Conservation (phyloP, 2,329 filamentous ascomycete species). For the Ustulina deusta region DNA sequence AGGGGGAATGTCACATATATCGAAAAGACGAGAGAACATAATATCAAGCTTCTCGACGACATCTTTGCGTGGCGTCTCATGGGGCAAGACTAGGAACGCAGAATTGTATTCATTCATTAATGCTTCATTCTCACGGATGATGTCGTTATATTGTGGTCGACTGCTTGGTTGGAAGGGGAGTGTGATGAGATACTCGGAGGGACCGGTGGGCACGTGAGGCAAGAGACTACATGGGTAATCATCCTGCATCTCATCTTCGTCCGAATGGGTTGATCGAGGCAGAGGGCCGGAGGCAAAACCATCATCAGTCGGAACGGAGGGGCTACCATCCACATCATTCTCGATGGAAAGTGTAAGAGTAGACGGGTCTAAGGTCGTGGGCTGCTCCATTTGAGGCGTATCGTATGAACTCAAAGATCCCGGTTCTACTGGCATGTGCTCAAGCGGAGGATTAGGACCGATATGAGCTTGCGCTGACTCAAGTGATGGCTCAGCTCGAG, state of each 20-base stretch:
- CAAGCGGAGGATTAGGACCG: slow-evolving; percentile 3
- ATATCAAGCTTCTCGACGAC: slow-evolving; percentile 62
- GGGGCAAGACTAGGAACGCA: slow-evolving; percentile 57
- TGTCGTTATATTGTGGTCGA: slow-evolving; percentile 64
- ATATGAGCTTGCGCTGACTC: slow-evolving; percentile 9
- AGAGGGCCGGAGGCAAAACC: slow-evolving; percentile 33
- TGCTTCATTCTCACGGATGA: slow-evolving; percentile 58
- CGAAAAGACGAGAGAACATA: slow-evolving; percentile 63
- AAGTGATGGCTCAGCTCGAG: slow-evolving; percentile 25
- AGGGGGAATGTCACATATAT: slow-evolving; percentile 69
- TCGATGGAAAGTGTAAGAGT: slow-evolving; percentile 50
- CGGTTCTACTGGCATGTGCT: slow-evolving; percentile 27
- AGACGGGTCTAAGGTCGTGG: slow-evolving; percentile 49
- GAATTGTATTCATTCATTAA: slow-evolving; percentile 60
- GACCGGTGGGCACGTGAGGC: slow-evolving; percentile 46
- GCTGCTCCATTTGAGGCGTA: slow-evolving; percentile 45
- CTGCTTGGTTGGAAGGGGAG: slow-evolving; percentile 67
- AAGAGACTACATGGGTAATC: slow-evolving; percentile 44
- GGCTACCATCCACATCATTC: slow-evolving; percentile 45
- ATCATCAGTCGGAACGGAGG: slow-evolving; percentile 48
- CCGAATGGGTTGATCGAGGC: slow-evolving; percentile 22
- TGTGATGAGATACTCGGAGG: slow-evolving; percentile 64
- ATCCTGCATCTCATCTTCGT: slow-evolving; percentile 39
- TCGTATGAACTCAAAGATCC: slow-evolving; percentile 33
- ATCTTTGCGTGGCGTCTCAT: slow-evolving; percentile 54